These are phyloP conservation scores for Pyrrhoderma lamaoense DNA, from an alignment of 1,284 basidiomycete genomes.

Conservation along the genomic window DNA sequence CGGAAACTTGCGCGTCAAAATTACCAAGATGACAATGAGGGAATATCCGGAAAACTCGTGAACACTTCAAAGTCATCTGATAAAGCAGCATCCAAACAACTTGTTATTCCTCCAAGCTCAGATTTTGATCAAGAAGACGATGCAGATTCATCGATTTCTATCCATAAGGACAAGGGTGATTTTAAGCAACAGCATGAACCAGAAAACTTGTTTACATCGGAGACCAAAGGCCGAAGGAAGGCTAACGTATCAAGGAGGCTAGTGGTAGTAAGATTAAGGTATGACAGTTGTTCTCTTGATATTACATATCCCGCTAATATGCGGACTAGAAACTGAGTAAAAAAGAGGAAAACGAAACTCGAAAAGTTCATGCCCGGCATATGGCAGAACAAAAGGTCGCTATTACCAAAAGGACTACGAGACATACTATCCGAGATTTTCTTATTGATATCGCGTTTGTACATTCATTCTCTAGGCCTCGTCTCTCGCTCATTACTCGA, in stretches of 20 bases:
- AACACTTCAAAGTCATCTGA: background rate
- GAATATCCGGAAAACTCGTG: background rate
- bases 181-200: too few relatives aligned
- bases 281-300: background rate
- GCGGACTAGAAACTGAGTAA: slow-evolving; percentile 14
- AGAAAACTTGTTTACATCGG: too few relatives aligned
- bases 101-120: too few relatives aligned
- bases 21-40: background rate
- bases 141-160: background rate
- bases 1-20: background rate
- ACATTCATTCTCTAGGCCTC: too few relatives aligned
- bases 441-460: too few relatives aligned
- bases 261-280: slow-evolving; percentile 15
- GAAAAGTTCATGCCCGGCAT: slow-evolving; percentile 17
- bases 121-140: background rate
- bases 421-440: too few relatives aligned
- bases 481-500: too few relatives aligned
- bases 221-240: too few relatives aligned
- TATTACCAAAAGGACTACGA: slow-evolving; percentile 5
- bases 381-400: slow-evolving; percentile 17
- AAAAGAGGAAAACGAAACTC: slow-evolving; percentile 17
- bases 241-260: background rate
- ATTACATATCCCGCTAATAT: background rate
- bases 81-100: background rate
- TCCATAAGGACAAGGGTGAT: too few relatives aligned